Conservation (phyloP, 2,329 filamentous ascomycete species). For the Davidsoniella virescens region DNA sequence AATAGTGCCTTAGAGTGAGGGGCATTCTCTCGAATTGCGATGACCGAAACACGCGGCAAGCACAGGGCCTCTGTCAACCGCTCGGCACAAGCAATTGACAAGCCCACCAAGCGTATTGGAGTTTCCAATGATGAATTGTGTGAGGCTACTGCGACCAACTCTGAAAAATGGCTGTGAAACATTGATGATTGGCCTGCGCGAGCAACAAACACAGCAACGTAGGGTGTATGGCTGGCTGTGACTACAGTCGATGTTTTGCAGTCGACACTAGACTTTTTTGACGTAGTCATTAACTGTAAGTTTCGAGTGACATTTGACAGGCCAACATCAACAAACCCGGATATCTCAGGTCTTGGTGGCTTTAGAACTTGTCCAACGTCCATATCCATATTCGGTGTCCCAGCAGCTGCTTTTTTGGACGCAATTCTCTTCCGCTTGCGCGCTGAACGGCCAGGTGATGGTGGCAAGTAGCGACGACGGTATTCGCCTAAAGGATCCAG, state of each 20-base stretch:
- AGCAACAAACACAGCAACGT: constrained; percentile 40
- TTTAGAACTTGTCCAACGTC: neutral
- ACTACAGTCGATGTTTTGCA: neutral
- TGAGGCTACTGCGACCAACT: constrained; percentile 36
- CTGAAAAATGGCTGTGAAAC: constrained; percentile 44
- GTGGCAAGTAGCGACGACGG: constrained; percentile 33
- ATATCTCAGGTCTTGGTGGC: constrained; percentile 31
- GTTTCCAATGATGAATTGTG: constrained; percentile 22
- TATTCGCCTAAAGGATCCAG: constrained; percentile 47
- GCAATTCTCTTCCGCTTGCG: constrained; percentile 34
- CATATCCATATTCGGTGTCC: constrained; percentile 14
- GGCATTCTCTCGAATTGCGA: constrained; percentile 41
- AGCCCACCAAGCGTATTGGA: constrained; percentile 41
- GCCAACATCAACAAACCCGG: constrained; percentile 44
- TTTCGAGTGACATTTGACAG: constrained; percentile 45
- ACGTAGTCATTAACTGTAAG: constrained; percentile 30
- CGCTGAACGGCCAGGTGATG: constrained; percentile 45
- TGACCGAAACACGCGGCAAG: constrained; percentile 46
- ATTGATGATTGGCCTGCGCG: constrained; percentile 39
- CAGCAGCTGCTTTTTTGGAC: constrained; percentile 15
- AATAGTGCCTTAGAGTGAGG: constrained; percentile 40
- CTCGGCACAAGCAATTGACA: constrained; percentile 43
- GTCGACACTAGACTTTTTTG: neutral
- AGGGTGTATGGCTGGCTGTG: constrained; percentile 17
- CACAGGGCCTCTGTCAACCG: constrained; percentile 40